Evolutionary conservation across 306 rosid genomes (phyloP).

Genomic region (Trichosanthes truncata): DNA sequence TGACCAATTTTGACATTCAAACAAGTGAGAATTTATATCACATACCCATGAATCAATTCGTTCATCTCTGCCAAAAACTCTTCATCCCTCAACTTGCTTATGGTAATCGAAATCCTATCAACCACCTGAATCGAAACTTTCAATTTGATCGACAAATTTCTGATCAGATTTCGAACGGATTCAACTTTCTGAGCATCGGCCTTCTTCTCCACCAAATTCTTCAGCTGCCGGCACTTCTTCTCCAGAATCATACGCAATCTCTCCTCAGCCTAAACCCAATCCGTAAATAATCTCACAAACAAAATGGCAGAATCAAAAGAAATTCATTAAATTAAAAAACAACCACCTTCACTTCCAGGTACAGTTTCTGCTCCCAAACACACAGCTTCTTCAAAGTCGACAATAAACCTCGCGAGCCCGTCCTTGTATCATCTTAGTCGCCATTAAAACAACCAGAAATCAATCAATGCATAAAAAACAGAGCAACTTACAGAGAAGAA

Average conservation of each 20-base stretch:
- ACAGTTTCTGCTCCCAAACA: conserved; percentile 81
- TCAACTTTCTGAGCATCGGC: conserved; percentile 36
- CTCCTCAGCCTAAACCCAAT: conserved; percentile 50
- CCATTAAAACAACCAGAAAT: conserved; percentile 17
- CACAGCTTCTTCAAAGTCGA: conserved; percentile 48
- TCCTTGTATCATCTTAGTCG: conserved; percentile 28
- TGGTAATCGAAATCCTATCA: conserved; percentile 58
- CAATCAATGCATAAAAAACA: background rate
- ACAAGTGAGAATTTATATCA: background rate
- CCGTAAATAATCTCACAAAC: background rate
- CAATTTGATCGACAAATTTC: conserved; percentile 41
- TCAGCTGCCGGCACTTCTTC: conserved; percentile 57
- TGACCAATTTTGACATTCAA: background rate
- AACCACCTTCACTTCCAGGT: conserved; percentile 69
- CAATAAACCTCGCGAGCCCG: conserved; percentile 26
- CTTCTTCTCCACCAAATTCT: conserved; percentile 27
- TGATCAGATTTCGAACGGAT: conserved; percentile 26
- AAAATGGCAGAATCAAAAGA: background rate
- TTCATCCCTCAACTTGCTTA: conserved; percentile 60
- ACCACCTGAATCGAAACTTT: conserved; percentile 71
- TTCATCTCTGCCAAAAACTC: conserved; percentile 64
- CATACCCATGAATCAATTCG: conserved; percentile 55
- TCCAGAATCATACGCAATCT: conserved; percentile 50
- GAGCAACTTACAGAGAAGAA: background rate
- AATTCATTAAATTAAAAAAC: background rate